A percentile compares a stretch with the other conserved stretches of the same genome.
phyloP scores from a whole-genome alignment of 2,329 filamentous ascomycete species.

The Monosporascus sp. region DNA sequence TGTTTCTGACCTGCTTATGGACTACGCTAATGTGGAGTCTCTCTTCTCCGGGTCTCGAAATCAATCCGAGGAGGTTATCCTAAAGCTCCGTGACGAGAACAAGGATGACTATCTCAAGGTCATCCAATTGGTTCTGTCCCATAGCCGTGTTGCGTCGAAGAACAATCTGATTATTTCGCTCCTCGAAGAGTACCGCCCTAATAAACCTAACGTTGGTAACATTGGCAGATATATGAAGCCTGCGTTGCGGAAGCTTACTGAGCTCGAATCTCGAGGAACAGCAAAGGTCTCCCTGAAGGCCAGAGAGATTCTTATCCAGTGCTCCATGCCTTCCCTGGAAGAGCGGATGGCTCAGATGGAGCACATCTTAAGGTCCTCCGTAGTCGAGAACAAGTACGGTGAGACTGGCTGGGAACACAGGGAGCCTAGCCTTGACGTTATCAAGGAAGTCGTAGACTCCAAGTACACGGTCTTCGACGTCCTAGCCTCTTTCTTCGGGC shows the following conservation, averaged over 20 bases:
- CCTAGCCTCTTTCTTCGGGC: slow-evolving; percentile 87
- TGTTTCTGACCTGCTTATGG: slow-evolving; percentile 71
- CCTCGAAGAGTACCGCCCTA: slow-evolving; percentile 88
- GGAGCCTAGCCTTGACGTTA: slow-evolving; percentile 80
- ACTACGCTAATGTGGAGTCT: slow-evolving; percentile 78
- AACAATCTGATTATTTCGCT: slow-evolving; percentile 90
- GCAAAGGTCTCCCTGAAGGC: slow-evolving; percentile 97
- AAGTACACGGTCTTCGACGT: slow-evolving; percentile 99
- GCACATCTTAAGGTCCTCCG: slow-evolving; percentile 92
- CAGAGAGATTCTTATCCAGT: slow-evolving; percentile 95
- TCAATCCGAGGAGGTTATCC: slow-evolving; percentile 89
- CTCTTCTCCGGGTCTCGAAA: slow-evolving; percentile 80
- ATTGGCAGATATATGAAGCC: slow-evolving; percentile 83
- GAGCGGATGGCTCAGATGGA: slow-evolving; percentile 97
- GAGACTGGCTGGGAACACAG: slow-evolving; percentile 96
- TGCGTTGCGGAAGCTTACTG: slow-evolving; percentile 77
- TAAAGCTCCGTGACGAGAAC: slow-evolving; percentile 91
- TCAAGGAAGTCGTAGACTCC: slow-evolving; percentile 97
- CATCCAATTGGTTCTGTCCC: slow-evolving; percentile 84
- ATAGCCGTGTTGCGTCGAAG: slow-evolving; percentile 88
- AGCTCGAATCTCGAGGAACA: slow-evolving; percentile 78
- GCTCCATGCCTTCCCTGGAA: slow-evolving; percentile 89
- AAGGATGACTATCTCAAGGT: slow-evolving; percentile 86
- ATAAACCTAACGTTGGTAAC: slow-evolving; percentile 85
- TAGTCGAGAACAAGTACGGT: slow-evolving; percentile 94